These are phyloP conservation scores for Pilaira anomala DNA, from an alignment of 192 early-diverging fungal genomes.

Conservation along the genomic window DNA sequence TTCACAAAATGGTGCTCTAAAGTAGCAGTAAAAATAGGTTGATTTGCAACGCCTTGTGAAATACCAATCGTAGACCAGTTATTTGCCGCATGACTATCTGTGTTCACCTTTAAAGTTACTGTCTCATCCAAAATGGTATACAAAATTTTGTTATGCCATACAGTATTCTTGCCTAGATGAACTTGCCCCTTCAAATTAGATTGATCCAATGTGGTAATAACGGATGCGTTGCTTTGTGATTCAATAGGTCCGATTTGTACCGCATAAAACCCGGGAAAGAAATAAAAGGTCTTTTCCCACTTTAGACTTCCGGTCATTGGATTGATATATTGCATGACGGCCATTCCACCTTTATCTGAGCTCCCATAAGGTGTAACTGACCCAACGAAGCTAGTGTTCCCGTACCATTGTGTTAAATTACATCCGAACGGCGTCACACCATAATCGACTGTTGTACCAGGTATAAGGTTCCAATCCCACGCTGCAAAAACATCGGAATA, in stretches of 20 bases:
- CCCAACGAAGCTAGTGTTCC: conserved; percentile 28
- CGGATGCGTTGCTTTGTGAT: not conserved
- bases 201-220: conserved; percentile 30
- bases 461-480: conserved; percentile 34
- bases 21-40: conserved; percentile 18
- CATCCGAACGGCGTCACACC: conserved; percentile 17
- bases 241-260: conserved; percentile 13
- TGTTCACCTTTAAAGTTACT: conserved; percentile 13
- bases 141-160: conserved; percentile 28
- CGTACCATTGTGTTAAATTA: conserved; percentile 16
- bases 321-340: conserved; percentile 29
- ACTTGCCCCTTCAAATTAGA: conserved; percentile 19
- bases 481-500: conserved; percentile 30
- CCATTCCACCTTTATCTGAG: conserved; percentile 18
- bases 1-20: conserved; percentile 1
- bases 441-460: conserved; percentile 31
- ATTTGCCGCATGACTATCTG: conserved; percentile 2
- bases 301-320: conserved; percentile 16
- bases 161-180: not conserved
- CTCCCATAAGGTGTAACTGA: conserved; percentile 10
- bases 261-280: conserved; percentile 26
- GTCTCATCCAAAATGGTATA: conserved; percentile 14
- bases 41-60: conserved; percentile 3
- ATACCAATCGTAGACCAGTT: conserved; percentile 28
- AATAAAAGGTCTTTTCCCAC: conserved; percentile 30